Evolutionary conservation across 164 flowering plant genomes (phyloP).

Genomic region (Vitis labrusca): DNA sequence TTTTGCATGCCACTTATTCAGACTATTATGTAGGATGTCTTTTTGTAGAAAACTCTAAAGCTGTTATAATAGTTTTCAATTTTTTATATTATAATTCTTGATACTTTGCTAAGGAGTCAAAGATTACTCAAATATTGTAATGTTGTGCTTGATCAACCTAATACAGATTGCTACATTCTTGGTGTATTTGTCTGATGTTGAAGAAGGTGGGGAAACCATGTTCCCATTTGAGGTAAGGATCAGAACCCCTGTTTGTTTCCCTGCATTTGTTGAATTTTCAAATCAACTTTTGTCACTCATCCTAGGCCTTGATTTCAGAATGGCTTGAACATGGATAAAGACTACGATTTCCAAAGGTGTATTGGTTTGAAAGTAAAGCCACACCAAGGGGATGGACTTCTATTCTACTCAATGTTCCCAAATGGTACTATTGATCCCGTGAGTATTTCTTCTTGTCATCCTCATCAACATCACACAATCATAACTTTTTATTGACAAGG

Average conservation of each 20-base stretch:
- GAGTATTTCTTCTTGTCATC: conserved; percentile 17
- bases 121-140: neutral
- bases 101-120: neutral
- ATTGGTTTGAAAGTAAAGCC: conserved; percentile 92
- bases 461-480: neutral
- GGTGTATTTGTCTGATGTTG: conserved; percentile 75
- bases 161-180: conserved; percentile 78
- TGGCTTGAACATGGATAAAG: conserved; percentile 50
- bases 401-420: conserved; percentile 79
- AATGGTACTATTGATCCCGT: conserved; percentile 90
- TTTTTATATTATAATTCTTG: neutral
- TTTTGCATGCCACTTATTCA: too few species aligned
- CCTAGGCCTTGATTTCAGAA: conserved; percentile 44
- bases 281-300: neutral
- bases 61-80: neutral
- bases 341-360: conserved; percentile 63
- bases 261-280: neutral
- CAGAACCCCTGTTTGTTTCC: neutral
- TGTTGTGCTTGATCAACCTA: neutral
- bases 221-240: conserved; percentile 77
- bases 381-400: conserved; percentile 80
- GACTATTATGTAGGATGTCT: too few species aligned
- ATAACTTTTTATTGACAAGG: neutral
- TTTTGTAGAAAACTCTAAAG: neutral
- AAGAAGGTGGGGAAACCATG: conserved; percentile 91